phyloP scores from a whole-genome alignment of 1,284 basidiomycete species.

The Takashimella tepidaria region DNA sequence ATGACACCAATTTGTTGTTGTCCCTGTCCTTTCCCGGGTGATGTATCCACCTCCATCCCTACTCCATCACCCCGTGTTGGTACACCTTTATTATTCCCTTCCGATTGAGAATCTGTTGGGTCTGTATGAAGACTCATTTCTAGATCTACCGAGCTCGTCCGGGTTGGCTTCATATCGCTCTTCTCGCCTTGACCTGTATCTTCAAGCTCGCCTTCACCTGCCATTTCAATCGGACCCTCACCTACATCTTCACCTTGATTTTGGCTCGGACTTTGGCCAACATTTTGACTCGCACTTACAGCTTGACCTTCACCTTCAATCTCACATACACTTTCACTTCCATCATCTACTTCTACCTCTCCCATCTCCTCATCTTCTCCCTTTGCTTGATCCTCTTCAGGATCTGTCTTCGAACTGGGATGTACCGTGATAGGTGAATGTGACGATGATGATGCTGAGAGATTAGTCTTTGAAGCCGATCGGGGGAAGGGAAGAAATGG shows the following conservation, averaged over 20 bases:
- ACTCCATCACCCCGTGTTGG: too few species aligned
- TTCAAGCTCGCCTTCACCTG: not conserved
- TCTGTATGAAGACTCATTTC: not conserved
- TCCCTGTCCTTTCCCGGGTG: not conserved
- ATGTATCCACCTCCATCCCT: constrained; percentile 1
- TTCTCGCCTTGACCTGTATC: constrained; percentile 6
- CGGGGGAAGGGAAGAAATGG: constrained; percentile 42
- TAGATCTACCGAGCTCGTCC: not conserved
- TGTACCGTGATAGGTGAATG: not conserved
- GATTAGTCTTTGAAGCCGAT: constrained; percentile 13
- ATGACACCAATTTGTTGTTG: not conserved
- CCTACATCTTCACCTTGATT: too few species aligned
- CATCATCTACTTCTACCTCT: constrained; percentile 1
- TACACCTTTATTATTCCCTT: too few species aligned
- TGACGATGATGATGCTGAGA: not conserved
- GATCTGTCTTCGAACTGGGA: not conserved
- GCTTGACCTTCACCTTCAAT: not conserved
- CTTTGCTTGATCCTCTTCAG: constrained; percentile 1
- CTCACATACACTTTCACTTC: not conserved
- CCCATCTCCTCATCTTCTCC: constrained; percentile 2
- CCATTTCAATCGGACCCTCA: not conserved
- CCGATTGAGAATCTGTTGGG: not conserved
- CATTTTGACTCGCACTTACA: constrained; percentile 6
- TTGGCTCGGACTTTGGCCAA: too few species aligned
- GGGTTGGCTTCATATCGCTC: not conserved